Evolutionary conservation across 768 basidiomycete species (phyloP), one percentile per base, ranked within the genome.

Genomic region (Boletus speciosus): DNA sequence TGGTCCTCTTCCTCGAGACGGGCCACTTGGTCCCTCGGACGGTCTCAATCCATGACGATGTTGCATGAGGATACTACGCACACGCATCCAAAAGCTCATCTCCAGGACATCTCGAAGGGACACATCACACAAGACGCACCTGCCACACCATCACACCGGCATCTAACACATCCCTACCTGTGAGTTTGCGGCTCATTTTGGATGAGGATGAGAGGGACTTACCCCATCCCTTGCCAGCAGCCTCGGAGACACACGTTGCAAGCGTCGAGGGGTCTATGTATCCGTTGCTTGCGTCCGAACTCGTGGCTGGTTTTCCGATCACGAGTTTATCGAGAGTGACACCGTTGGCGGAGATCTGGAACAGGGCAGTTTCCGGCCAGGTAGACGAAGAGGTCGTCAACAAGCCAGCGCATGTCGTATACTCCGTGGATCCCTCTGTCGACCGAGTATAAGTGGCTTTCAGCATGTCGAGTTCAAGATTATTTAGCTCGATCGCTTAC

Each of bases 151-250:
- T 75, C 27, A 74, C 75, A 7, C 76, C 75, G 0, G 48, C 74
- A 54, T 60, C 75, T 76, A 2, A 42, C 16, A 27, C 8, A 14
- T 12, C 40, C 8, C n/a, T 6, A 10, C 7, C 4, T 2, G 29
- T 57, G 10, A 64, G 58, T 9, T 19, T 37, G 9, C 1, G 1
- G 16, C 4, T 16, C 16, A 27, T 8, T 23, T 15, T 9, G 14
- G 14, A 41, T 10, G 16, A 39, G 23, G 45, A 12, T 23, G 19
- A 34, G 4, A 38, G 16, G 9, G 29, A 73, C 85, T 71, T 55
- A 84, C 84, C 78, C 88, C 88, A 90, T 29, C 86, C 88, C 54
- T 78, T 53, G 16, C 5, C 62, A 59, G 82, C 79, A 0, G 85
- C 89, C 66, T 83, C 73, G 16, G 75, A 61, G 31, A 90, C 71